Base-by-base conservation (phyloP, 164 flowering plant genomes). In the Platanus orientalis region DNA sequence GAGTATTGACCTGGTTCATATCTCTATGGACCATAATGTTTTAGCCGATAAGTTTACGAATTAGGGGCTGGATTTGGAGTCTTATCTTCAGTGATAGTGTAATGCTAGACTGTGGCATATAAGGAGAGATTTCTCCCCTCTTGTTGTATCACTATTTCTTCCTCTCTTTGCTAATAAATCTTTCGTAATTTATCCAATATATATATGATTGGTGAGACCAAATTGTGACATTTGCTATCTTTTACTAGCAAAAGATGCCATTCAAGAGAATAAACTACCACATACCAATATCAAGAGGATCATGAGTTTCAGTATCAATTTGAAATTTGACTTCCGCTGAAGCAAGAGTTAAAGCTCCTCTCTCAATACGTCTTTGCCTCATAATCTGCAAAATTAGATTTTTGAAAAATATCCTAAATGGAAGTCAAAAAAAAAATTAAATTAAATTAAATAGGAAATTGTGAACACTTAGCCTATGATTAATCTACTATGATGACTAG, bases 241-340 rank as follows among this genome's bases (percentile, higher is more conserved):
- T 45, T 45, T 45, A 45, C 19, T 45, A 45, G 20, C 49, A 45
- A 45, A 45, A 45, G 4, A 45, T 34, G 4, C 42, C 4, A 36
- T 3, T 1, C 12, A 36, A 14, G 42, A 45, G 19, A 45, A 45
- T 1, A 1, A 45, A 16, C 10, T 55, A 11, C 57, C 44, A 70
- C 79, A 51, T 81, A 95, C 99, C 99, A 73, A 95, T 85, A 80
- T 95, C 99, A 78, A 95, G 97, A 69, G 97, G 99, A 65, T 95
- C 99, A 67, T 89, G 99, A 73, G 99, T 95, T 74, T 95, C 99
- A 20, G 99, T 92, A 74, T 95, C 99, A 77, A 92, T 90, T 72
- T 95, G 91, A 80, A 95, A 95, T 71, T 92, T 95, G 64, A 95
- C 97, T 81, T 95, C 99, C 59, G 99, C 97, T 74, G 99, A 95